Evolutionary conservation across 805 yeast species (phyloP).

Genomic region (Candida dendrica): DNA sequence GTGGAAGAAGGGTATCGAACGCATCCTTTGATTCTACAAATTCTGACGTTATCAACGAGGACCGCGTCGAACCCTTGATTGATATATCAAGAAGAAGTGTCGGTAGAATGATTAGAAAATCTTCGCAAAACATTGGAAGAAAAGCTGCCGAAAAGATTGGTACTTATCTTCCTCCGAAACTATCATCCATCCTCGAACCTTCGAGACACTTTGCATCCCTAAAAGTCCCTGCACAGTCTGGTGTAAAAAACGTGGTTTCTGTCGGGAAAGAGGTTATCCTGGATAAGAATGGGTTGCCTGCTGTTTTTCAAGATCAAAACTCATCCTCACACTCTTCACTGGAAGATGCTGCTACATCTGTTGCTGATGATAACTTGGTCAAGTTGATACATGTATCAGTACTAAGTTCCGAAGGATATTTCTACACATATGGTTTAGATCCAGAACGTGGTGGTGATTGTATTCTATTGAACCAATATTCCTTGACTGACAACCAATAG

Average conservation of each 20-base stretch:
- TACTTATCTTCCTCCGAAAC: constrained; percentile 72
- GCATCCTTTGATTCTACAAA: constrained; percentile 20
- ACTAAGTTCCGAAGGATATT: constrained; percentile 74
- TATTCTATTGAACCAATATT: constrained; percentile 64
- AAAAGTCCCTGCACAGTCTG: constrained; percentile 53
- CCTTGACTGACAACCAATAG: constrained; percentile 27
- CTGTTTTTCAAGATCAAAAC: constrained; percentile 9
- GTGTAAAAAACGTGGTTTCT: constrained; percentile 41
- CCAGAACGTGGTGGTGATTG: constrained; percentile 94
- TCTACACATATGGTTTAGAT: constrained; percentile 74
- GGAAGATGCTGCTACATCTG: constrained; percentile 15
- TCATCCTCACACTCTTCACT: constrained; percentile 8
- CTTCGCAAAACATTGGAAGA: constrained; percentile 71
- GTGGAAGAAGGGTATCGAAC: constrained; percentile 14
- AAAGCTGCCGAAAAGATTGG: constrained; percentile 86
- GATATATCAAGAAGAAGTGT: constrained; percentile 67
- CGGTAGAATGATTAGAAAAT: constrained; percentile 67
- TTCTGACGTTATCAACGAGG: constrained; percentile 10
- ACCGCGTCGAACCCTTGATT: constrained; percentile 49
- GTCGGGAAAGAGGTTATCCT: constrained; percentile 29
- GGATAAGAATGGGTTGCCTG: constrained; percentile 16
- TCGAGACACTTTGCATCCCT: constrained; percentile 87
- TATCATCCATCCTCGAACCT: constrained; percentile 81
- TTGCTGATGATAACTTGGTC: constrained; percentile 23
- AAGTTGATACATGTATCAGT: constrained; percentile 47